A percentile compares a stretch with the other conserved stretches of the same genome.
Evolutionary conservation across 1,284 basidiomycete species (phyloP).

Genomic region (Ustilago crameri): DNA sequence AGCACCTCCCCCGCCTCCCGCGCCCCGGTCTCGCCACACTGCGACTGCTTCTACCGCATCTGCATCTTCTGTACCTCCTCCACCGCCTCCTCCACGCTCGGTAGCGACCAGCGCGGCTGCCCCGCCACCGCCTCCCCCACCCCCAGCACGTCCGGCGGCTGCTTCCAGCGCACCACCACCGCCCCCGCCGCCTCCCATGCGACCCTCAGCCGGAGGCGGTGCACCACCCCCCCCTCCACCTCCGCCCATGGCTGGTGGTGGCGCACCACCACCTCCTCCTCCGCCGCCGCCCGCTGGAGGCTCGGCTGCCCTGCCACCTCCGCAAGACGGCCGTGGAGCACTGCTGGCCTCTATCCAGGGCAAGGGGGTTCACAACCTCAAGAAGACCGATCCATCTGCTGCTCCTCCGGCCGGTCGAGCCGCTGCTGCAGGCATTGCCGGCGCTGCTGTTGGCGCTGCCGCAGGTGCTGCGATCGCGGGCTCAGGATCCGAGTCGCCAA

Average conservation of each 20-base stretch:
- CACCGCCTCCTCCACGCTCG: constrained; percentile 67
- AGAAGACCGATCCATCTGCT: constrained; percentile 72
- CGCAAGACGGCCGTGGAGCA: constrained; percentile 71
- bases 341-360: constrained; percentile 78
- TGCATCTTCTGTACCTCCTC: constrained; percentile 28
- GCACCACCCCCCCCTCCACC: constrained; percentile 58
- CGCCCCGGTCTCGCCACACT: constrained; percentile 42
- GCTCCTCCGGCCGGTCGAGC: constrained; percentile 26
- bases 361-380: constrained; percentile 77
- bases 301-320: constrained; percentile 32
- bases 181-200: constrained; percentile 52
- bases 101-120: constrained; percentile 69
- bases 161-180: constrained; percentile 42
- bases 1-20: constrained; percentile 60
- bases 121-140: constrained; percentile 68
- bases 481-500: constrained; percentile 20
- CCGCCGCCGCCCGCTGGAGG: constrained; percentile 42
- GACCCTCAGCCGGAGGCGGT: constrained; percentile 26
- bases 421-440: constrained; percentile 23
- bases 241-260: constrained; percentile 32
- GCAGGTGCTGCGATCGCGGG: constrained; percentile 34
- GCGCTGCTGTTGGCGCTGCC: constrained; percentile 20
- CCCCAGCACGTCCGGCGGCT: constrained; percentile 34
- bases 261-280: constrained; percentile 31
- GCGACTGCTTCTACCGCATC: constrained; percentile 37